A percentile compares a stretch with the other conserved stretches of the same genome.
phyloP scores from a whole-genome alignment of 2,329 filamentous ascomycete species.

The Aspergillus quadrilineatus region DNA sequence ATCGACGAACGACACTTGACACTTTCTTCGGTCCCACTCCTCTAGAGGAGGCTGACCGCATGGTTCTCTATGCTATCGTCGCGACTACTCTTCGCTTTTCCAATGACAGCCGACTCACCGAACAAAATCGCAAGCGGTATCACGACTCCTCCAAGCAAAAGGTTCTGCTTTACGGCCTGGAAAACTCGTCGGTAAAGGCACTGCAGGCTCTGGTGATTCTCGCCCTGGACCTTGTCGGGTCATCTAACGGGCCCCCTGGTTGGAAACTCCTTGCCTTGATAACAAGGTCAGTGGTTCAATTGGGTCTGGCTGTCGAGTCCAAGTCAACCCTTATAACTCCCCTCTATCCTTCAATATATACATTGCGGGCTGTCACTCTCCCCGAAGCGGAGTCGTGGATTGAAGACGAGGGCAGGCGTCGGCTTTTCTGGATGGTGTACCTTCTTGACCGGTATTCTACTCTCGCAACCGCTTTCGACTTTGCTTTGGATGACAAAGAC shows the following conservation, averaged over 20 bases:
- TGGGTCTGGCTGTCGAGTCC: slow-evolving; percentile 79
- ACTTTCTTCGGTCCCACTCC: slow-evolving; percentile 74
- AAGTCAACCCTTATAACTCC: slow-evolving; percentile 77
- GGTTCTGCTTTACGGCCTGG: slow-evolving; percentile 81
- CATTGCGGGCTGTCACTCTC: slow-evolving; percentile 77
- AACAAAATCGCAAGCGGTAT: slow-evolving; percentile 71
- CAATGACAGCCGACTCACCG: slow-evolving; percentile 70
- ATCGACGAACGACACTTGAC: slow-evolving; percentile 77
- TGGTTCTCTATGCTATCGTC: slow-evolving; percentile 83
- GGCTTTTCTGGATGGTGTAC: slow-evolving; percentile 94
- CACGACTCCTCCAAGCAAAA: slow-evolving; percentile 80
- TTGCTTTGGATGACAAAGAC: slow-evolving; percentile 83
- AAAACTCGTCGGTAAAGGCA: slow-evolving; percentile 85
- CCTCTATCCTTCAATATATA: slow-evolving; percentile 82
- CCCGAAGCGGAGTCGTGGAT: slow-evolving; percentile 82
- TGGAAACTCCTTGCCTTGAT: slow-evolving; percentile 92
- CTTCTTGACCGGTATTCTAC: slow-evolving; percentile 87
- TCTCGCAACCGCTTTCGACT: slow-evolving; percentile 87
- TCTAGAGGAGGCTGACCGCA: slow-evolving; percentile 76
- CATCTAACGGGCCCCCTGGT: slow-evolving; percentile 83
- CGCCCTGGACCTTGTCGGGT: slow-evolving; percentile 79
- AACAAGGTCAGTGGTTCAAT: slow-evolving; percentile 81
- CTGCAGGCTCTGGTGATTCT: slow-evolving; percentile 85
- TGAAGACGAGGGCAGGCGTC: slow-evolving; percentile 80
- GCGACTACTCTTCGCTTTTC: slow-evolving; percentile 85